A percentile compares a stretch with the other conserved stretches of the same genome.
Conservation (phyloP, 2,329 filamentous ascomycete species). For the Xylaria sp. region DNA sequence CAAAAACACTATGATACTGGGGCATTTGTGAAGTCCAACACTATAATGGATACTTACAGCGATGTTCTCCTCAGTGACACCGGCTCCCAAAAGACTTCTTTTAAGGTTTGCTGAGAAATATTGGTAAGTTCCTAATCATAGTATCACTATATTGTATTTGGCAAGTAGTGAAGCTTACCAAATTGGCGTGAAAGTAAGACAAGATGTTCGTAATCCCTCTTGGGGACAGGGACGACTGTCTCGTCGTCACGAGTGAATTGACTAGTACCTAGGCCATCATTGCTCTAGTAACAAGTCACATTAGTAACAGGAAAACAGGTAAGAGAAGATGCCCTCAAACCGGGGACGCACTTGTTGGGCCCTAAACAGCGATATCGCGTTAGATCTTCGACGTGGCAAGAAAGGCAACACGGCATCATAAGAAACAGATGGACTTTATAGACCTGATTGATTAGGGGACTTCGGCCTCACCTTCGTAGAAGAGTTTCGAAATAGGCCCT, state of each 20-base stretch:
- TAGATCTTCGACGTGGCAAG: conserved; percentile 31
- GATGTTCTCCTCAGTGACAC: conserved; percentile 60
- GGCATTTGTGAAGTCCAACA: background rate
- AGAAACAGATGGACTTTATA: conserved; percentile 1
- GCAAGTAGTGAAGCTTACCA: conserved; percentile 53
- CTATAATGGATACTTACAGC: conserved; percentile 52
- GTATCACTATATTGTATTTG: background rate
- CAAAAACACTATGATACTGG: conserved; percentile 34
- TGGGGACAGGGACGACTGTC: conserved; percentile 62
- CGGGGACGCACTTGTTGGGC: conserved; percentile 47
- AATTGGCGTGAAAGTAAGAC: conserved; percentile 64
- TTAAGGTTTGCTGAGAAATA: conserved; percentile 55
- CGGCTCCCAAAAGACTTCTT: conserved; percentile 61
- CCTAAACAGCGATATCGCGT: conserved; percentile 40
- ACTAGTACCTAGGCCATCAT: conserved; percentile 34
- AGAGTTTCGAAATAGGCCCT: conserved; percentile 71
- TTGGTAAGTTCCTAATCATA: conserved; percentile 25
- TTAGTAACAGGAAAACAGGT: conserved; percentile 31
- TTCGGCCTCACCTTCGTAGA: conserved; percentile 65
- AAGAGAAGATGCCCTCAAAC: conserved; percentile 13
- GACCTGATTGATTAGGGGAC: background rate
- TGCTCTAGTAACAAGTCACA: conserved; percentile 36
- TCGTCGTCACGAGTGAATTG: conserved; percentile 49
- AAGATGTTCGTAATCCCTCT: conserved; percentile 70
- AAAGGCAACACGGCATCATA: conserved; percentile 7